Conservation (phyloP, 352 stramenopile genomes). For the Globisporangium acanthophoron region DNA sequence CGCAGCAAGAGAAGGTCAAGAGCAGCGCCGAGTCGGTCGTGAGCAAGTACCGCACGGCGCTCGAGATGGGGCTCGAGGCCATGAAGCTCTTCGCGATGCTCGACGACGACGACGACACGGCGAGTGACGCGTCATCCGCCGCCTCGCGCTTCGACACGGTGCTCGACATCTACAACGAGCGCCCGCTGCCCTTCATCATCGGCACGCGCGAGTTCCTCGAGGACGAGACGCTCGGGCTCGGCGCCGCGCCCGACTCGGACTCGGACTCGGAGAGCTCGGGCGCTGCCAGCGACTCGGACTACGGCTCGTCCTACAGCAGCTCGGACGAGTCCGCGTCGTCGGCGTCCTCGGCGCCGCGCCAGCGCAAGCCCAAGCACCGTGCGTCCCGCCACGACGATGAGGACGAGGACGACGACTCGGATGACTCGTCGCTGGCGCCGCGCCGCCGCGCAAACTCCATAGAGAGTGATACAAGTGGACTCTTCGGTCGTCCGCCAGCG, state of each 20-base stretch:
- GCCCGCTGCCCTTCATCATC: conserved; percentile 83
- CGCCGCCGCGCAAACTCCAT: conserved; percentile 31
- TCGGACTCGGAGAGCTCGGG: conserved; percentile 30
- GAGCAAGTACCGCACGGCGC: conserved; percentile 62
- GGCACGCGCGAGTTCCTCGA: conserved; percentile 82
- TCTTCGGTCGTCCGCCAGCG: conserved; percentile 43
- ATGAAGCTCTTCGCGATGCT: conserved; percentile 85
- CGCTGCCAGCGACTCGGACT: conserved; percentile 26
- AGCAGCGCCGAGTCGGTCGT: conserved; percentile 49
- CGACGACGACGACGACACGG: conserved; percentile 55
- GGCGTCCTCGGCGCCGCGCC: conserved; percentile 11
- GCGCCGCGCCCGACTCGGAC: conserved; percentile 55
- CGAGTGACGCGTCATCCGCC: conserved; percentile 38
- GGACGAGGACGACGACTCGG: conserved; percentile 38
- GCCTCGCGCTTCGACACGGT: conserved; percentile 64
- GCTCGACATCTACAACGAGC: conserved; percentile 87
- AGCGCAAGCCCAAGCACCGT: conserved; percentile 1
- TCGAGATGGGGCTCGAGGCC: conserved; percentile 74
- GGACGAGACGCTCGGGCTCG: conserved; percentile 76
- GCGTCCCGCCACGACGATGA: conserved; percentile 15
- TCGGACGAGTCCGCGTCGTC: conserved; percentile 48
- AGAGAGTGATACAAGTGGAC: conserved; percentile 47
- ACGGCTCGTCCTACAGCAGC: conserved; percentile 44
- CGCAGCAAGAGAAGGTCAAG: conserved; percentile 13
- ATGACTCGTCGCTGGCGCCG: conserved; percentile 21